phyloP scores from a whole-genome alignment of 495 filamentous ascomycete species.

The Thermochaetoides thermophila region DNA sequence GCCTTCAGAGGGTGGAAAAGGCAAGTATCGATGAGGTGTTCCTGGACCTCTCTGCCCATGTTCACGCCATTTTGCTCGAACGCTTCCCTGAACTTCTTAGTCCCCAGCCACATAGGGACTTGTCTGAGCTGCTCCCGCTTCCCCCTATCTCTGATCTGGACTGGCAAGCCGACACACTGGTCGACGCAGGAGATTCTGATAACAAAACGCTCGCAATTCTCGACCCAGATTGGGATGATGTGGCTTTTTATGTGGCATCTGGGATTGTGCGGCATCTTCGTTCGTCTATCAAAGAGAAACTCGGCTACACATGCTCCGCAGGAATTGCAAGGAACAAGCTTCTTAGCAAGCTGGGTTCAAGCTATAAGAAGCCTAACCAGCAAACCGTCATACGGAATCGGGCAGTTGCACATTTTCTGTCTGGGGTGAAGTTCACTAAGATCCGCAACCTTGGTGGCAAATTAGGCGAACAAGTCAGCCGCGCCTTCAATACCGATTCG shows the following conservation, averaged over 20 bases:
- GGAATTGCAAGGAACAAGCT: constrained; percentile 87
- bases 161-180: constrained; percentile 66
- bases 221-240: constrained; percentile 92
- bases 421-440: constrained; percentile 84
- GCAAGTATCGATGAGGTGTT: constrained; percentile 87
- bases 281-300: constrained; percentile 32
- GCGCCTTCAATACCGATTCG: constrained; percentile 63
- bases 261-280: constrained; percentile 77
- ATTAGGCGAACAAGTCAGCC: constrained; percentile 69
- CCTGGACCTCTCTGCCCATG: constrained; percentile 71
- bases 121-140: constrained; percentile 51
- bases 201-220: constrained; percentile 64
- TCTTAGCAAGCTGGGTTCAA: constrained; percentile 85
- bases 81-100: constrained; percentile 60
- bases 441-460: constrained; percentile 95
- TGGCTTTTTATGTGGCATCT: constrained; percentile 69
- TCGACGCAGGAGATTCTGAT: constrained; percentile 59
- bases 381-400: constrained; percentile 83
- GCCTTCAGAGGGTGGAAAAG: constrained; percentile 69
- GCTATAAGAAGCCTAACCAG: constrained; percentile 79
- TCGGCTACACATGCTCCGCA: constrained; percentile 76
- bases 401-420: constrained; percentile 66
- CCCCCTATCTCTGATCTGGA: constrained; percentile 63
- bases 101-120: constrained; percentile 54
- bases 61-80: constrained; percentile 60